Percentiles rank a stretch among this genome's conserved stretches.
Evolutionary conservation across 768 basidiomycete species (phyloP).

Genomic region (Polyporus arcularius): DNA sequence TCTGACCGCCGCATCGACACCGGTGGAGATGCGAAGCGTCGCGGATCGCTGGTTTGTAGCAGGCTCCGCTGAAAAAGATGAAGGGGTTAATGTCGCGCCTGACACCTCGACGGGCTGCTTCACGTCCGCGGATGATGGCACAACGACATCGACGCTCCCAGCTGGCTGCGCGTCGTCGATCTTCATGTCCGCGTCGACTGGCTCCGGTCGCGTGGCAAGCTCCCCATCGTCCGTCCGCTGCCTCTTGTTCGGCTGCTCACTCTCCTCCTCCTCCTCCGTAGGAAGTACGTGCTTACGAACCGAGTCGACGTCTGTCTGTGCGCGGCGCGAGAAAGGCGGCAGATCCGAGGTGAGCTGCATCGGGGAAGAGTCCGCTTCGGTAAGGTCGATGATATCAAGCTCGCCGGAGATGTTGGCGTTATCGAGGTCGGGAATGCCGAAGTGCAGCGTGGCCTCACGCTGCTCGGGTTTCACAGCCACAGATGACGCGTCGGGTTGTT

Average conservation of each 20-base stretch:
- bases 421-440: not conserved
- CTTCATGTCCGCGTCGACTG: too few relatives aligned
- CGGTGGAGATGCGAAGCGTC: too few relatives aligned
- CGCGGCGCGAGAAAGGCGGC: not conserved
- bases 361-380: not conserved
- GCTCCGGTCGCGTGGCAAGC: too few relatives aligned
- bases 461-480: not conserved
- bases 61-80: not conserved
- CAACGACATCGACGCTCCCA: too few relatives aligned
- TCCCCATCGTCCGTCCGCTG: too few relatives aligned
- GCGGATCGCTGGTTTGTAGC: too few relatives aligned
- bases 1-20: too few relatives aligned
- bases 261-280: not conserved
- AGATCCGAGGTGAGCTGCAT: constrained; percentile 1
- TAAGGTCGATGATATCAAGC: constrained; percentile 11
- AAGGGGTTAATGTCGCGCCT: not conserved
- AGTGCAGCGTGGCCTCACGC: not conserved
- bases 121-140: too few relatives aligned
- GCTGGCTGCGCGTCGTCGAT: too few relatives aligned
- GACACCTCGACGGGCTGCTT: not conserved
- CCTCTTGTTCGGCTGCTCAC: too few relatives aligned
- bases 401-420: not conserved
- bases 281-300: constrained; percentile 1
- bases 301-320: not conserved
- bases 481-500: not conserved